A percentile compares a stretch with the other conserved stretches of the same genome.
phyloP scores from a whole-genome alignment of 2,329 filamentous ascomycete genomes.

The Monosporascus sp. region DNA sequence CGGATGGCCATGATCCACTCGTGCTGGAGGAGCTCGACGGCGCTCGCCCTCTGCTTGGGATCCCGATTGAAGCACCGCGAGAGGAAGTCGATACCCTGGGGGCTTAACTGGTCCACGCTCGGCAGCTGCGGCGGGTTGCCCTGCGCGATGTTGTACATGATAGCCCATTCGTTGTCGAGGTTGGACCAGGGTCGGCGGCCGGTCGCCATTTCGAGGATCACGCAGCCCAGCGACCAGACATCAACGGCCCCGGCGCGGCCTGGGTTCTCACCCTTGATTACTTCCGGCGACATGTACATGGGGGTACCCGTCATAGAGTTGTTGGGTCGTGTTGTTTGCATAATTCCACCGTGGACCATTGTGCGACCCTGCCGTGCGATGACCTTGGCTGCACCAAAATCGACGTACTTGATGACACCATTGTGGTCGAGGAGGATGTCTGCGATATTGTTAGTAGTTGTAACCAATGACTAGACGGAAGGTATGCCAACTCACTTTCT shows the following conservation, averaged over 20 bases:
- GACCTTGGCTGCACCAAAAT: constrained; percentile 95
- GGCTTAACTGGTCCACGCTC: constrained; percentile 74
- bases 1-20: constrained; percentile 76
- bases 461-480: constrained; percentile 5
- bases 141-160: constrained; percentile 99
- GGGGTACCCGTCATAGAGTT: constrained; percentile 96
- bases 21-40: constrained; percentile 86
- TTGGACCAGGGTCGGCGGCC: constrained; percentile 91
- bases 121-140: constrained; percentile 89
- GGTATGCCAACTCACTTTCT: constrained; percentile 65
- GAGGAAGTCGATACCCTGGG: constrained; percentile 82
- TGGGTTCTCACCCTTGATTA: constrained; percentile 83
- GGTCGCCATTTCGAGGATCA: constrained; percentile 96
- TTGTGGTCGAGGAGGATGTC: constrained; percentile 96
- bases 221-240: constrained; percentile 94
- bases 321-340: constrained; percentile 60
- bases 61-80: constrained; percentile 82
- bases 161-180: constrained; percentile 98
- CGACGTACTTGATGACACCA: constrained; percentile 97
- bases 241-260: constrained; percentile 84
- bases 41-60: constrained; percentile 71
- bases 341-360: constrained; percentile 57
- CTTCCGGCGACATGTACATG: constrained; percentile 99
- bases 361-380: constrained; percentile 93
- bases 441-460: constrained; percentile 32